Evolutionary conservation across 106 monocot species (phyloP).

Genomic region (Acanthochlamys bracteata): DNA sequence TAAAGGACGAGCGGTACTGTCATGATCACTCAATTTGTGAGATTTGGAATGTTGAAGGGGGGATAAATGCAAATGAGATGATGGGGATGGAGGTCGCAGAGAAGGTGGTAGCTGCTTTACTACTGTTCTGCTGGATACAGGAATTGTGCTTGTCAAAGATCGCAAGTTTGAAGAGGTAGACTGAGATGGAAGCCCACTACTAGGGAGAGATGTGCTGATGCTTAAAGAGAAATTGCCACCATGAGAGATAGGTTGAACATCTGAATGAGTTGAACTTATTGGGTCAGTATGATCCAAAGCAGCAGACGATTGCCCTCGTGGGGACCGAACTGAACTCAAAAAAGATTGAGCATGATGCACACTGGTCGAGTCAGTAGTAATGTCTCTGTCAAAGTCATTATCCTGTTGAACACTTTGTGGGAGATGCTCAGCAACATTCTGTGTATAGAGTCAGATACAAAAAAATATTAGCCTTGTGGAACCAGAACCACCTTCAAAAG

Average conservation of each 20-base stretch:
- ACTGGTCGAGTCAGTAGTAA: constrained; percentile 17
- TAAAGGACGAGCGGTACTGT: constrained; percentile 14
- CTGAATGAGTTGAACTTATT: constrained; percentile 29
- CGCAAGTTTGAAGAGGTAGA: constrained; percentile 22
- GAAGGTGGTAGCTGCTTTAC: constrained; percentile 26
- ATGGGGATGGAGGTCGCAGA: constrained; percentile 29
- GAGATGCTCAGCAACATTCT: constrained; percentile 43
- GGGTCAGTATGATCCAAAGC: constrained; percentile 22
- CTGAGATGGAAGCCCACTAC: constrained; percentile 14
- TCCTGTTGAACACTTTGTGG: constrained; percentile 18
- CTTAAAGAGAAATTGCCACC: constrained; percentile 22
- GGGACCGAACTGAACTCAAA: constrained; percentile 19
- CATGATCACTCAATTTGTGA: constrained; percentile 17
- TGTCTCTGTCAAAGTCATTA: constrained; percentile 21
- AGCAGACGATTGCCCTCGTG: constrained; percentile 18
- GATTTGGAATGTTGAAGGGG: constrained; percentile 19
- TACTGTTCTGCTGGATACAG: constrained; percentile 14
- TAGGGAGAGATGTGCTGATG: constrained; percentile 23
- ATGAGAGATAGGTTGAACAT: constrained; percentile 16
- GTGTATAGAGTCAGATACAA: constrained; percentile 2
- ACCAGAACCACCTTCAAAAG: background rate
- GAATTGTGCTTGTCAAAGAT: constrained; percentile 8
- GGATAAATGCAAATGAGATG: constrained; percentile 21
- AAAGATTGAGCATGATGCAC: constrained; percentile 12
- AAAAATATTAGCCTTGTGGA: background rate